A percentile compares a stretch with the other conserved stretches of the same genome.
Evolutionary conservation across 768 basidiomycete species (phyloP).

Genomic region (Hirschioporus abietinus): DNA sequence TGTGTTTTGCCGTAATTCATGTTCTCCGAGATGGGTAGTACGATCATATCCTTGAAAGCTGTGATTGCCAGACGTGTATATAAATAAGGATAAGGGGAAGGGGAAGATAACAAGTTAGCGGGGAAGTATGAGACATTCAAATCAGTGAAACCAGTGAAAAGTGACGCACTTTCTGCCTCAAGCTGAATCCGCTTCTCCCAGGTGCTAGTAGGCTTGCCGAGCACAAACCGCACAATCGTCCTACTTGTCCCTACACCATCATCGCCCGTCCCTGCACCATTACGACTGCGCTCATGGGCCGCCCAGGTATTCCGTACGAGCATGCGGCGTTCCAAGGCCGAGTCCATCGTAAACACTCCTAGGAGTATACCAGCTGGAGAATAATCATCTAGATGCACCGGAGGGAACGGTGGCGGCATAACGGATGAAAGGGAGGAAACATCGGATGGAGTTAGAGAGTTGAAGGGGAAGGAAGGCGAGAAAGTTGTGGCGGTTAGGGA

Average conservation of each 20-base stretch:
- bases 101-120: conserved; percentile 1
- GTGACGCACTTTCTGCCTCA: conserved; percentile 83
- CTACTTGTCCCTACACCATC: conserved; percentile 71
- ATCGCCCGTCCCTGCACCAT: conserved; percentile 67
- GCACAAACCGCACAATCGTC: conserved; percentile 82
- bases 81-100: conserved; percentile 2
- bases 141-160: conserved; percentile 7
- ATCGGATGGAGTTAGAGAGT: conserved; percentile 22
- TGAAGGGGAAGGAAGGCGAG: conserved; percentile 30
- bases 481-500: conserved; percentile 29
- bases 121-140: neutral
- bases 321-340: conserved; percentile 78
- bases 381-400: conserved; percentile 62
- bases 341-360: conserved; percentile 88
- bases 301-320: conserved; percentile 87
- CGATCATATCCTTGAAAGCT: conserved; percentile 84
- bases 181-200: conserved; percentile 76
- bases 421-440: conserved; percentile 10
- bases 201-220: conserved; percentile 76
- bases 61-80: conserved; percentile 10
- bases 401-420: conserved; percentile 55
- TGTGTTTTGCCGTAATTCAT: conserved; percentile 96
- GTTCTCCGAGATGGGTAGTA: conserved; percentile 83
- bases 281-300: conserved; percentile 71
- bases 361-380: conserved; percentile 84